A percentile compares a stretch with the other conserved stretches of the same genome.
These are phyloP conservation scores for Talaromyces proteolyticus DNA, from an alignment of 495 filamentous ascomycete genomes.

Conservation along the genomic window DNA sequence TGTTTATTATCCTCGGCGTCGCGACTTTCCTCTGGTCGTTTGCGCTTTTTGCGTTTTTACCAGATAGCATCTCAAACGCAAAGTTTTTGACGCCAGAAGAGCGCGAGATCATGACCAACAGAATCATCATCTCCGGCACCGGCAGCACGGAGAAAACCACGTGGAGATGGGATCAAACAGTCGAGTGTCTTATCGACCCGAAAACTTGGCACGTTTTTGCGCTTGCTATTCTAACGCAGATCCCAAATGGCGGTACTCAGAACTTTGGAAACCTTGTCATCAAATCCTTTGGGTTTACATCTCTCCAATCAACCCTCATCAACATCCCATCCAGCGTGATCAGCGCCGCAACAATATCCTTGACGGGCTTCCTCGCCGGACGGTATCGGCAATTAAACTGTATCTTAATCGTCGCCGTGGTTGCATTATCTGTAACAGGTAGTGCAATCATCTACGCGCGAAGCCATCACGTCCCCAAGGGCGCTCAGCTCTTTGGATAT, in stretches of 20 bases:
- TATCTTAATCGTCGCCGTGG: slow-evolving; percentile 22
- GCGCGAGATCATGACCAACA: slow-evolving; percentile 46
- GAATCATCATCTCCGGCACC: slow-evolving; percentile 33
- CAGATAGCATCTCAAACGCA: slow-evolving; percentile 55
- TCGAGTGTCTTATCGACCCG: slow-evolving; percentile 48
- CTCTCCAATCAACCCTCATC: slow-evolving; percentile 34
- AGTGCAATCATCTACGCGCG: slow-evolving; percentile 54
- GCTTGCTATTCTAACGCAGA: slow-evolving; percentile 46
- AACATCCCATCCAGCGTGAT: slow-evolving; percentile 37
- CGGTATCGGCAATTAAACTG: slow-evolving; percentile 25
- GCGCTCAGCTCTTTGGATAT: slow-evolving; percentile 50
- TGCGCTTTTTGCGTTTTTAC: slow-evolving; percentile 47
- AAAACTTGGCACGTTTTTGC: slow-evolving; percentile 56
- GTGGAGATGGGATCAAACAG: slow-evolving; percentile 50
- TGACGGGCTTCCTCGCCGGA: slow-evolving; percentile 31
- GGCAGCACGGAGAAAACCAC: slow-evolving; percentile 45
- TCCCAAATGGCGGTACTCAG: slow-evolving; percentile 38
- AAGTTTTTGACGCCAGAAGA: slow-evolving; percentile 51
- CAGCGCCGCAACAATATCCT: slow-evolving; percentile 25
- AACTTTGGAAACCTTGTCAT: slow-evolving; percentile 42
- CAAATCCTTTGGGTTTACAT: slow-evolving; percentile 35
- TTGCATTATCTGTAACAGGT: slow-evolving; percentile 38
- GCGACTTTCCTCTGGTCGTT: slow-evolving; percentile 50
- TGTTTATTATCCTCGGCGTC: slow-evolving; percentile 46
- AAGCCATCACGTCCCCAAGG: slow-evolving; percentile 45